These are phyloP conservation scores for Babesia ovata DNA, from an alignment of 169 alveolate genomes.

Conservation along the genomic window DNA sequence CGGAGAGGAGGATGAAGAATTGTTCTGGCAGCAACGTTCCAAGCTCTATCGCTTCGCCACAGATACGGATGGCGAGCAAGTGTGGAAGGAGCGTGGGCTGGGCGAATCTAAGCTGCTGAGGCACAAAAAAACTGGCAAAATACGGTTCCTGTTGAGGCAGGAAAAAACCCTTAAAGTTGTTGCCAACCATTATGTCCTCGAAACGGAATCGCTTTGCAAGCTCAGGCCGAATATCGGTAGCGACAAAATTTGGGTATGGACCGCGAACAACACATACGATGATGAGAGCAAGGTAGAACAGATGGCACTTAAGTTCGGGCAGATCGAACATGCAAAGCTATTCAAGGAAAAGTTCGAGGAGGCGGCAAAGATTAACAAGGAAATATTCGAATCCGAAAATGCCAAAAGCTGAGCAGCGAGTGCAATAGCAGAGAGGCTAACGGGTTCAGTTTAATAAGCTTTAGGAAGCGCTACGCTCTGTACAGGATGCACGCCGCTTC, in stretches of 20 bases:
- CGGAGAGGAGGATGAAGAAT: constrained; percentile 96
- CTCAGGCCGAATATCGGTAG: constrained; percentile 94
- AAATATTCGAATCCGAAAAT: constrained; percentile 67
- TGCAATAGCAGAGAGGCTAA: too few species aligned
- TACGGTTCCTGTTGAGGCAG: constrained; percentile 93
- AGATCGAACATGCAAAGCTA: constrained; percentile 86
- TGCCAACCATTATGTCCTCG: constrained; percentile 90
- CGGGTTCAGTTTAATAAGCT: too few species aligned
- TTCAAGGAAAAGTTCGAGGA: constrained; percentile 89
- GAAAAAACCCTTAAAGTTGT: constrained; percentile 95
- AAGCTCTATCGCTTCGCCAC: constrained; percentile 91
- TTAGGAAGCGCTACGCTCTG: too few species aligned
- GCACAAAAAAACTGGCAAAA: constrained; percentile 89
- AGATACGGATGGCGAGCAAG: constrained; percentile 81
- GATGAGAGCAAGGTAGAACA: constrained; percentile 90
- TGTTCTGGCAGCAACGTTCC: constrained; percentile 91
- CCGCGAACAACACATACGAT: constrained; percentile 94
- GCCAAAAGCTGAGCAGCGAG: neutral
- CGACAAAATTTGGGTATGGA: constrained; percentile 96
- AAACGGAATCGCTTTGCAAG: constrained; percentile 83
- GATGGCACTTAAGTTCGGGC: constrained; percentile 91
- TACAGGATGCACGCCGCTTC: too few species aligned
- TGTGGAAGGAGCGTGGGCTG: constrained; percentile 97
- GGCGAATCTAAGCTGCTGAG: constrained; percentile 94
- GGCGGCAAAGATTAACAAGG: constrained; percentile 84